These are phyloP conservation scores for Dittrichia graveolens DNA, from an alignment of 129 eudicot species.

Conservation along the genomic window DNA sequence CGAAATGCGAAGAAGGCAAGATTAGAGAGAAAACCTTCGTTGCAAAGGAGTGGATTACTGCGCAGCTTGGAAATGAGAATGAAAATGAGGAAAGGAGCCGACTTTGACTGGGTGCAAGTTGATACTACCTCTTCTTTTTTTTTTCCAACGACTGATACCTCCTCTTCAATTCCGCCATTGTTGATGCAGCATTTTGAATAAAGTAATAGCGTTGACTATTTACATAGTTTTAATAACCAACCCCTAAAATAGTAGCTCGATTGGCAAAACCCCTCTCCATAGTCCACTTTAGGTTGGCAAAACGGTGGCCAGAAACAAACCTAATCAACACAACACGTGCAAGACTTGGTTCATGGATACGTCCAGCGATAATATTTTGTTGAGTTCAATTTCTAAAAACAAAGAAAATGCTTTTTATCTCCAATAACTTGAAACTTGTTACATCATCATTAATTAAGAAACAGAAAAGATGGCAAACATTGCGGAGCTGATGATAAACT, in stretches of 20 bases:
- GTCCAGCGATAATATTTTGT: too few species aligned
- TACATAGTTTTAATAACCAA: not conserved
- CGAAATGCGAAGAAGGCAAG: constrained; percentile 5
- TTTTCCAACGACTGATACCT: too few species aligned
- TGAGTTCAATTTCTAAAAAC: too few species aligned
- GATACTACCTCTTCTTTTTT: constrained; percentile 15
- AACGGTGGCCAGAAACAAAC: too few species aligned
- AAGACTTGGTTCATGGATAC: too few species aligned
- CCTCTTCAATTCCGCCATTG: constrained; percentile 17
- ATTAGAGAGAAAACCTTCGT: constrained; percentile 10
- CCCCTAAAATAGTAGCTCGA: not conserved
- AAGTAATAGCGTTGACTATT: constrained; percentile 21
- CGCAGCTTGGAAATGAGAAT: constrained; percentile 1
- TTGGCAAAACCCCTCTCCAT: not conserved
- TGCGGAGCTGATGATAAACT: constrained; percentile 14
- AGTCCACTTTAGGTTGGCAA: not conserved
- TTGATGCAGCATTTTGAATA: not conserved
- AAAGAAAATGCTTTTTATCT: too few species aligned
- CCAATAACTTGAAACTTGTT: too few species aligned
- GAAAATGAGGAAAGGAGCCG: not conserved
- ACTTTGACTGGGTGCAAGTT: not conserved
- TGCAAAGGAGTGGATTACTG: not conserved
- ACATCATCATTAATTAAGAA: too few species aligned
- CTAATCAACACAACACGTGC: too few species aligned
- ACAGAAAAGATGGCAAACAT: constrained; percentile 18